Percentiles rank a stretch among this genome's conserved stretches.
Conservation (phyloP, 2,329 filamentous ascomycete species). For the Blastomyces gilchristii region DNA sequence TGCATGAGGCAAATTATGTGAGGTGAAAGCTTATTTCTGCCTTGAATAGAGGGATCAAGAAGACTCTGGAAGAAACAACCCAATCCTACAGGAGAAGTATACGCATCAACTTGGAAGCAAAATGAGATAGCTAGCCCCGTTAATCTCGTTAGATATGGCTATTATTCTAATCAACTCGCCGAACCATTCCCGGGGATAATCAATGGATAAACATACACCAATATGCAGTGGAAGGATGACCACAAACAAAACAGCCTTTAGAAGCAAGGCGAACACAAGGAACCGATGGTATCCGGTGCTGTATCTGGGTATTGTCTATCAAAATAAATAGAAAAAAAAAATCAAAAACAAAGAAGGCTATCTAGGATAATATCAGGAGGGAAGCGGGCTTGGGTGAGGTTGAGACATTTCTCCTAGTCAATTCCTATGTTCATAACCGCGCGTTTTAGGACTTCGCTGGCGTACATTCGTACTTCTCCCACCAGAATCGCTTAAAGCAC, state of each 20-base stretch:
- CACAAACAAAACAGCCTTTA: too few relatives aligned
- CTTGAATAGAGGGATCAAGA: not conserved
- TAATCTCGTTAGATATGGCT: not conserved
- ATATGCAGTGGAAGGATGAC: not conserved
- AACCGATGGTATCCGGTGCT: not conserved
- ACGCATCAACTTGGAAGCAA: not conserved
- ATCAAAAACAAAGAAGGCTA: not conserved
- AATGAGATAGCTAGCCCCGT: not conserved
- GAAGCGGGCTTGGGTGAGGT: too few relatives aligned
- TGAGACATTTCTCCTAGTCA: not conserved
- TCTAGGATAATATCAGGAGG: not conserved
- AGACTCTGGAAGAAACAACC: not conserved
- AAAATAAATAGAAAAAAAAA: not conserved
- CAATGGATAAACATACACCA: not conserved
- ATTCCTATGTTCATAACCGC: not conserved
- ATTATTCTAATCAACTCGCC: not conserved
- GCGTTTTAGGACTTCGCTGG: not conserved
- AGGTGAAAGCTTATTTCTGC: not conserved
- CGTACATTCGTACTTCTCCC: not conserved
- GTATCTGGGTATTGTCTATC: not conserved
- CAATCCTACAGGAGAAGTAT: not conserved
- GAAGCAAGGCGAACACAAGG: not conserved
- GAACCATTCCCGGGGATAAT: not conserved
- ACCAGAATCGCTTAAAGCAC: not conserved
- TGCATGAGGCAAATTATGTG: not conserved